phyloP scores from a whole-genome alignment of 768 basidiomycete genomes.

The Tulasnella sp. region DNA sequence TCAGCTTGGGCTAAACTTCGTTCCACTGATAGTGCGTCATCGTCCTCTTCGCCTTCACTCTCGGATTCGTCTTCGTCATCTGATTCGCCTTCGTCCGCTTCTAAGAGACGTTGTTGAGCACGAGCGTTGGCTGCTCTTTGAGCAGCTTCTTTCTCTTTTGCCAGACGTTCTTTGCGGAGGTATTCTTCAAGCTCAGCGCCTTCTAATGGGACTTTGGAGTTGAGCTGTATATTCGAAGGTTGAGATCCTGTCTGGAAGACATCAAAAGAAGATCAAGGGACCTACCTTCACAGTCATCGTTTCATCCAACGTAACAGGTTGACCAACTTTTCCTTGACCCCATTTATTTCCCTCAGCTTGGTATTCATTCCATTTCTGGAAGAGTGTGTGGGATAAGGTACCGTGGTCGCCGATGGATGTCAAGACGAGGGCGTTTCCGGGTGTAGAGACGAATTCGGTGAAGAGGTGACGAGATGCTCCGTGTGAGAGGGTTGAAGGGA shows the following conservation, averaged over 20 bases:
- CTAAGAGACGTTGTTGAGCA: slow-evolving; percentile 66
- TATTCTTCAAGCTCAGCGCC: slow-evolving; percentile 78
- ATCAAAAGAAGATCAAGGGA: background rate
- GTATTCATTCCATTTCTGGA: slow-evolving; percentile 71
- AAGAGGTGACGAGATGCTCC: slow-evolving; percentile 83
- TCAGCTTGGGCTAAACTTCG: background rate
- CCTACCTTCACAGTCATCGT: slow-evolving; percentile 50
- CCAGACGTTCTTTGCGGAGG: slow-evolving; percentile 51
- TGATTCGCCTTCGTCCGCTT: slow-evolving; percentile 70
- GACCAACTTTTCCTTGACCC: slow-evolving; percentile 83
- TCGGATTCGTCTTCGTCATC: slow-evolving; percentile 42
- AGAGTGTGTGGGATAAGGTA: slow-evolving; percentile 64
- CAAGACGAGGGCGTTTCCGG: slow-evolving; percentile 77
- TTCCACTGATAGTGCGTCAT: slow-evolving; percentile 21
- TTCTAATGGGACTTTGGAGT: slow-evolving; percentile 77
- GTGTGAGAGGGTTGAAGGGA: slow-evolving; percentile 85
- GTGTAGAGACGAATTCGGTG: slow-evolving; percentile 66
- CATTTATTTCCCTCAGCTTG: slow-evolving; percentile 75
- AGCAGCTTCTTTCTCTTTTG: slow-evolving; percentile 57
- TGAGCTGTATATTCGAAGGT: slow-evolving; percentile 41
- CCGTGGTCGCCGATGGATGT: slow-evolving; percentile 69
- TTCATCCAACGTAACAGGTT: slow-evolving; percentile 70
- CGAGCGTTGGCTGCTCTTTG: slow-evolving; percentile 74
- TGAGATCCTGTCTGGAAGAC: background rate
- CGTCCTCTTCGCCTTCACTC: slow-evolving; percentile 43